Conservation (phyloP, 2,329 filamentous ascomycete species). For the Emergomyces orientalis region DNA sequence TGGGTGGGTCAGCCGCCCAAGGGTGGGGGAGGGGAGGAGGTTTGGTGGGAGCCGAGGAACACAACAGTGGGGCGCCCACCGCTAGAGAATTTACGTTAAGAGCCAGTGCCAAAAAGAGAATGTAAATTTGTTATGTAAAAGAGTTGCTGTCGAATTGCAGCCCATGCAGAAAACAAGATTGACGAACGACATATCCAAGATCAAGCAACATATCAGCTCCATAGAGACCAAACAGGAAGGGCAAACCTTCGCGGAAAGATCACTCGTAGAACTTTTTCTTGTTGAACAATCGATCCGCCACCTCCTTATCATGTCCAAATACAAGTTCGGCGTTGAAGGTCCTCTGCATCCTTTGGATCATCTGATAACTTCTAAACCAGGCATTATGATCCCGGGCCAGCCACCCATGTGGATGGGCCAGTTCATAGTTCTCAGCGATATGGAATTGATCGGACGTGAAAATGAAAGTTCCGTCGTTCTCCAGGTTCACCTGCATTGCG, state of each 20-base stretch:
- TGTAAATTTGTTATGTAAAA: too few relatives aligned
- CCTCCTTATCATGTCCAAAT: constrained; percentile 26
- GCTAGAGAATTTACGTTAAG: too few relatives aligned
- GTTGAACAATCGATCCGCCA: constrained; percentile 9
- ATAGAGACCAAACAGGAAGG: neutral
- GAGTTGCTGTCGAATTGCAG: too few relatives aligned
- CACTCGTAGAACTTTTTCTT: constrained; percentile 13
- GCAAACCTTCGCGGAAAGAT: neutral
- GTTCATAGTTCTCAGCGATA: constrained; percentile 32
- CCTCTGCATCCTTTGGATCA: constrained; percentile 26
- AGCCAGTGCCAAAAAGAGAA: too few relatives aligned
- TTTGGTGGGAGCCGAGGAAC: too few relatives aligned
- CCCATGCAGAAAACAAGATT: too few relatives aligned
- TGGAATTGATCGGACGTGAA: constrained; percentile 36
- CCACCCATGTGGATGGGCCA: constrained; percentile 29
- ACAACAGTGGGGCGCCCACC: too few relatives aligned
- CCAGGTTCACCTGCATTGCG: constrained; percentile 31
- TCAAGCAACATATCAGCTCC: neutral
- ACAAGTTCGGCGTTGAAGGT: constrained; percentile 26
- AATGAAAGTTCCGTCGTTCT: constrained; percentile 31
- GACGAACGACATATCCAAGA: too few relatives aligned
- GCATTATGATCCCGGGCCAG: constrained; percentile 30
- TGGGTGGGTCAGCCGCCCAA: too few relatives aligned
- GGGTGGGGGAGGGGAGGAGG: too few relatives aligned
- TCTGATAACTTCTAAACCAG: constrained; percentile 29